Percentiles rank a stretch among this genome's conserved stretches.
Conservation (phyloP, 441 rosid species). For the Populus hybrid region DNA sequence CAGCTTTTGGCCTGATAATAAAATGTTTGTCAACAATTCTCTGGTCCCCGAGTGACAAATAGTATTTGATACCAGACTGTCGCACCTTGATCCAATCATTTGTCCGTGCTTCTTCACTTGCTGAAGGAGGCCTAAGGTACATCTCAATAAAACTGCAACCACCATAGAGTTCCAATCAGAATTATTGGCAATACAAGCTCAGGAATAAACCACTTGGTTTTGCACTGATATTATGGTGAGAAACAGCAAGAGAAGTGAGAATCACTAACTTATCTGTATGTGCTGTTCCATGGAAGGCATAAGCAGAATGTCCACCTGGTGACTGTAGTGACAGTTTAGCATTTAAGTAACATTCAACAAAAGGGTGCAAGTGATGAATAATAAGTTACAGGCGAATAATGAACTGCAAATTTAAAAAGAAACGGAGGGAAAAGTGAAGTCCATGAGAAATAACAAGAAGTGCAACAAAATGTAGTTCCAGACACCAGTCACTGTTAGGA, state of each 20-base stretch:
- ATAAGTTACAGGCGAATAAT: background rate
- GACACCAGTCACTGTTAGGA: background rate
- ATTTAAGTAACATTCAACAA: constrained; percentile 12
- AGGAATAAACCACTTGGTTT: background rate
- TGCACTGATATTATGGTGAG: background rate
- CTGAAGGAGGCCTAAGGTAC: constrained; percentile 99
- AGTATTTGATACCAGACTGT: constrained; percentile 96
- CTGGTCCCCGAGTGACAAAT: constrained; percentile 96
- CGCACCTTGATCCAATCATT: constrained; percentile 99
- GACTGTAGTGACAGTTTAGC: constrained; percentile 44
- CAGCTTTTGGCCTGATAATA: constrained; percentile 98
- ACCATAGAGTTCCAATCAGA: constrained; percentile 22
- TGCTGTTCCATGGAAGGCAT: constrained; percentile 57
- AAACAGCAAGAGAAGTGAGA: constrained; percentile 16
- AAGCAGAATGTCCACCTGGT: constrained; percentile 43
- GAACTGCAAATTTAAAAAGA: constrained; percentile 15
- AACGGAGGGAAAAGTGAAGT: background rate
- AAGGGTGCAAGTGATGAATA: background rate
- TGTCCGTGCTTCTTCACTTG: constrained; percentile 91
- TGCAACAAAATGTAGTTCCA: background rate
- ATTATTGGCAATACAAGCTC: constrained; percentile 8
- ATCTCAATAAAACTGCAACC: constrained; percentile 93
- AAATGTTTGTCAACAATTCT: constrained; percentile 96
- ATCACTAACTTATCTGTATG: constrained; percentile 75
- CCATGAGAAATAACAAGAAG: constrained; percentile 6